Evolutionary conservation across 495 filamentous ascomycete genomes (phyloP).

Genomic region (Ascobolus immersus): DNA sequence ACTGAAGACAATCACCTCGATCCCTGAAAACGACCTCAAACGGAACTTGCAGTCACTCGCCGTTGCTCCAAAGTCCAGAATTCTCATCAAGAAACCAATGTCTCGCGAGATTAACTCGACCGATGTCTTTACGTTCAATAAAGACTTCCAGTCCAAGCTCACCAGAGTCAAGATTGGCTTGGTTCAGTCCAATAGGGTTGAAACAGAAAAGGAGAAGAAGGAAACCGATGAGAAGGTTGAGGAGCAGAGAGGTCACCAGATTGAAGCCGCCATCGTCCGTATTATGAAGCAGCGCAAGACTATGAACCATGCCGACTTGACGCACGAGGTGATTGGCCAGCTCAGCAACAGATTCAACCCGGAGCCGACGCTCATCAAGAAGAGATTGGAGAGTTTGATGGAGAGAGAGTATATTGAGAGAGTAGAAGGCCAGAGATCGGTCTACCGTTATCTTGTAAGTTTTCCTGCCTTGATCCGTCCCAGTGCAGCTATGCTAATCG

Average conservation of each 20-base stretch:
- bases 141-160: conserved; percentile 53
- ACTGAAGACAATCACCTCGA: conserved; percentile 57
- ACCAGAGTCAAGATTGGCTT: conserved; percentile 70
- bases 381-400: conserved; percentile 77
- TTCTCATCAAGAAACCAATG: conserved; percentile 63
- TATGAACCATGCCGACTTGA: conserved; percentile 51
- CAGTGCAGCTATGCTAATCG: no score
- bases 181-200: conserved; percentile 52
- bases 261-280: conserved; percentile 67
- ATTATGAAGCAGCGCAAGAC: conserved; percentile 61
- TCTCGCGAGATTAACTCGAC: conserved; percentile 54
- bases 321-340: conserved; percentile 63
- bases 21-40: conserved; percentile 50
- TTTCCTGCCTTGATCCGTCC: no score
- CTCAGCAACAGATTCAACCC: conserved; percentile 60
- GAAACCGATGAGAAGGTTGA: conserved; percentile 75
- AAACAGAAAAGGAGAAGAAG: conserved; percentile 56
- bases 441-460: conserved; percentile 48
- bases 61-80: conserved; percentile 56
- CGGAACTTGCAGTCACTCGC: conserved; percentile 66
- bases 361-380: conserved; percentile 76
- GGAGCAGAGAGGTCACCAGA: conserved; percentile 44
- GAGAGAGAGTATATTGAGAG: conserved; percentile 86
- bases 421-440: conserved; percentile 37
- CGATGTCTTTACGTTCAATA: conserved; percentile 67